Base-by-base conservation (phyloP, 2,329 filamentous ascomycete genomes). In the Elsinoe arachidis region DNA sequence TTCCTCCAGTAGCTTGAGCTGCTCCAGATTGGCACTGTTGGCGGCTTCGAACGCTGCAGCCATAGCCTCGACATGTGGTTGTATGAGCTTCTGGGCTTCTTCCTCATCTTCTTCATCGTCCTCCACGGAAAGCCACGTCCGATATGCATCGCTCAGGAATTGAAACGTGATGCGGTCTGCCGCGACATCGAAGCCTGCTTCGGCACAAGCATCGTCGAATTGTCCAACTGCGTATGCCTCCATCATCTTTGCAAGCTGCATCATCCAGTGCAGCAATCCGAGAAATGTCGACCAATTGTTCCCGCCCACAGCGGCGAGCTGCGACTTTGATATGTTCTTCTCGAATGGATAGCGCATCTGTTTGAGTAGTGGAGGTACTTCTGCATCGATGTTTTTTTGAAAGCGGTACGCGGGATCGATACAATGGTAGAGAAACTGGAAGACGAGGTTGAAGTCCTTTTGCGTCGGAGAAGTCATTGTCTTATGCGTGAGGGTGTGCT, bases 381-480 rank as follows among this genome's bases (percentile, higher is more conserved):
- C 95, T 57, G 92, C 87, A 69, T 97, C 93, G 66, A 97, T 96
- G 53, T 86, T 88, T 71, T 96, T 96, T 66, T 91, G 85, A 67
- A 99, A 97, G 35, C 86, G 84, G 70, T 97, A 95, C 65, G 86
- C 88, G 0, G 93, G 93, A 68, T 99, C 93, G 68, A 99, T 95
- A 58, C 90, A 87, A 67, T 90, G 89, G 72, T 99, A 99, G 2
- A 99, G 78, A 88, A 92, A 99, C 67, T 97, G 90, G 68, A 99
- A 99, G 80, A 99, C 95, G 72, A 83, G 87, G 67, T 95, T 93
- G 75, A 99, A 99, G 70, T 99, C 93, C 69, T 99, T 99, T 65
- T 97, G 92, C 0, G 92, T 99, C 0, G 93, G 95, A 43, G 89
- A 95, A 66, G 89, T 92, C 69, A 96, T 85, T 5, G 90, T 88